Conservation (phyloP, 768 basidiomycete species). For the Agrocybe praecox region DNA sequence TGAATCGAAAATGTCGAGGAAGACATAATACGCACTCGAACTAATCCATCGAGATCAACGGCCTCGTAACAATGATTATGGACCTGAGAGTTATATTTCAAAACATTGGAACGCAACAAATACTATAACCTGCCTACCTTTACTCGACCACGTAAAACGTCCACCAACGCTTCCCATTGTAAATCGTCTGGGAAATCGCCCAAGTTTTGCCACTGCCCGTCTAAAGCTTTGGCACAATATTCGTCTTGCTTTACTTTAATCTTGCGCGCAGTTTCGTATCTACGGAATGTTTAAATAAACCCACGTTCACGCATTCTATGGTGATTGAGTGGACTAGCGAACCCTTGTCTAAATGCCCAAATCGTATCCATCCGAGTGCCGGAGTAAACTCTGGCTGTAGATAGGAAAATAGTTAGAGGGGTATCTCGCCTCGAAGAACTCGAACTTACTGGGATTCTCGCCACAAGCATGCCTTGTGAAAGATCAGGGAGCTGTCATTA, state of each 20-base stretch:
- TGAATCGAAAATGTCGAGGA: no score
- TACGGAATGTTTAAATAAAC: constrained; percentile 31
- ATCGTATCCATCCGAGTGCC: constrained; percentile 65
- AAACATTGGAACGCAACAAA: neutral
- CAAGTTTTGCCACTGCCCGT: constrained; percentile 49
- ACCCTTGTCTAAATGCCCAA: constrained; percentile 67
- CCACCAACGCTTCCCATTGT: constrained; percentile 75
- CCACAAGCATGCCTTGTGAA: constrained; percentile 48
- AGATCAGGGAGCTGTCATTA: neutral
- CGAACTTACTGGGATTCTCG: constrained; percentile 54
- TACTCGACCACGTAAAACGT: constrained; percentile 76
- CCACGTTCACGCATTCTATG: constrained; percentile 12
- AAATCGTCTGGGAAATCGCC: constrained; percentile 66
- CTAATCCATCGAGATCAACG: constrained; percentile 70
- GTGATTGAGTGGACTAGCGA: constrained; percentile 8
- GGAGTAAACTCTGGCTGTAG: constrained; percentile 43
- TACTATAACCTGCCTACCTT: constrained; percentile 41
- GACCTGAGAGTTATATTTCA: constrained; percentile 31
- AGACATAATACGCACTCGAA: constrained; percentile 44
- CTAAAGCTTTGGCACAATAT: constrained; percentile 54
- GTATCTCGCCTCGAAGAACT: neutral
- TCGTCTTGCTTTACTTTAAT: constrained; percentile 67
- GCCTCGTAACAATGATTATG: constrained; percentile 64
- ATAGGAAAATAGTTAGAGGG: neutral
- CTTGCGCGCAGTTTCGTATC: constrained; percentile 63